phyloP scores from a whole-genome alignment of 352 stramenopile species.

The Phytophthora sp. region DNA sequence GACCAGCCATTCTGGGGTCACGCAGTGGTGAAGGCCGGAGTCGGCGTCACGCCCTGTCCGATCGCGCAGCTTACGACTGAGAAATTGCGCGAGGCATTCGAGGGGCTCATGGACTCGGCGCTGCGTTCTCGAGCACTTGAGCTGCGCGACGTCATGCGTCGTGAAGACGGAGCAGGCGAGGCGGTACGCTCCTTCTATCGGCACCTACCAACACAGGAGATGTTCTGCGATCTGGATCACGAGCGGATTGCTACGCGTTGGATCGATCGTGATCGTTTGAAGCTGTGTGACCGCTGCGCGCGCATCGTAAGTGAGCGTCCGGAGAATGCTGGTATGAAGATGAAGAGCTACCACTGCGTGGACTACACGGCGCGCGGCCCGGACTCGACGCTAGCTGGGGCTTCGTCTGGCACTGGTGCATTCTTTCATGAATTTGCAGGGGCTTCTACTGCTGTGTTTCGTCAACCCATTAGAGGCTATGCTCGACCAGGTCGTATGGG shows the following conservation, averaged over 20 bases:
- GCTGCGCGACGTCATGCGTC: conserved; percentile 60
- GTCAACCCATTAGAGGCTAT: too few species aligned
- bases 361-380: conserved; percentile 55
- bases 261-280: conserved; percentile 50
- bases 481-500: too few species aligned
- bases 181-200: conserved; percentile 85
- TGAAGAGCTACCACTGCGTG: conserved; percentile 49
- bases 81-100: conserved; percentile 72
- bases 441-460: too few species aligned
- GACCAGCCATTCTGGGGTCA: conserved; percentile 95
- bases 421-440: too few species aligned
- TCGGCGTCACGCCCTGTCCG: conserved; percentile 83
- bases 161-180: conserved; percentile 78
- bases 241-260: conserved; percentile 51
- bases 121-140: conserved; percentile 48
- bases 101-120: conserved; percentile 40
- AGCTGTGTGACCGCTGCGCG: conserved; percentile 53
- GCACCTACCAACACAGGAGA: conserved; percentile 77
- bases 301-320: conserved; percentile 41
- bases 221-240: conserved; percentile 75
- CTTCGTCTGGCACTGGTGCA: conserved; percentile 4
- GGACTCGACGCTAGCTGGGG: conserved; percentile 23
- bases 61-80: conserved; percentile 78
- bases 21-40: conserved; percentile 76
- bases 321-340: conserved; percentile 43